Conservation (phyloP, 2,329 filamentous ascomycete species). For the Trichoderma pleuroti region DNA sequence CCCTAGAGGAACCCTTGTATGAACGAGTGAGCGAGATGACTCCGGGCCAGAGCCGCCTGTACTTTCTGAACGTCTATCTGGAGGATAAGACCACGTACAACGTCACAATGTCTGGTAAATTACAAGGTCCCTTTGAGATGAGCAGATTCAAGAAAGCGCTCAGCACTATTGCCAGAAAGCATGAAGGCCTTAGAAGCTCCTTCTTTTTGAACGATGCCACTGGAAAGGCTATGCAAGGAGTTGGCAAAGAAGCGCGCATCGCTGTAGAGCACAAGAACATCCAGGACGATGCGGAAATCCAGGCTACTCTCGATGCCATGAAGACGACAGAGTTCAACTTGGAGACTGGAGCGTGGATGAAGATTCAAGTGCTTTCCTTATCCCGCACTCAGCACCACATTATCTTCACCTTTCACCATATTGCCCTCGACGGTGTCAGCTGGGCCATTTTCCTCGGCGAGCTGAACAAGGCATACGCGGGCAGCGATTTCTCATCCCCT, state of each 20-base stretch:
- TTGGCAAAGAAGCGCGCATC: neutral
- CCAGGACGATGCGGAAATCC: neutral
- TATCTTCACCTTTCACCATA: neutral
- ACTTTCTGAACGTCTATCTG: neutral
- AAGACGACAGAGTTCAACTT: neutral
- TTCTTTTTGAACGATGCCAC: neutral
- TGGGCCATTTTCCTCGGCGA: neutral
- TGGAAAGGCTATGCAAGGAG: neutral
- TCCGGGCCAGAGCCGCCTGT: neutral
- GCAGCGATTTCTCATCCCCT: neutral
- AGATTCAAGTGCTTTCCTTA: neutral
- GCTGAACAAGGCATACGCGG: neutral
- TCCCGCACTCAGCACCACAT: neutral
- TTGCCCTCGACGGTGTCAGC: neutral
- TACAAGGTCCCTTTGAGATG: neutral
- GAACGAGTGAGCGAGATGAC: neutral
- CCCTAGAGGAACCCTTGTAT: neutral
- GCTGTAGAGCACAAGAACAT: neutral
- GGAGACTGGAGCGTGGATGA: neutral
- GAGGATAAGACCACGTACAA: neutral
- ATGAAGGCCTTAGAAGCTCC: neutral
- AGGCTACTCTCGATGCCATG: neutral
- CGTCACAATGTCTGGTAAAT: neutral
- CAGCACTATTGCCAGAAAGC: neutral
- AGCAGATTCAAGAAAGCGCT: neutral